A percentile compares a stretch with the other conserved stretches of the same genome.
These are phyloP conservation scores for Blastocystis sp. DNA, from an alignment of 352 stramenopile genomes.

Conservation along the genomic window DNA sequence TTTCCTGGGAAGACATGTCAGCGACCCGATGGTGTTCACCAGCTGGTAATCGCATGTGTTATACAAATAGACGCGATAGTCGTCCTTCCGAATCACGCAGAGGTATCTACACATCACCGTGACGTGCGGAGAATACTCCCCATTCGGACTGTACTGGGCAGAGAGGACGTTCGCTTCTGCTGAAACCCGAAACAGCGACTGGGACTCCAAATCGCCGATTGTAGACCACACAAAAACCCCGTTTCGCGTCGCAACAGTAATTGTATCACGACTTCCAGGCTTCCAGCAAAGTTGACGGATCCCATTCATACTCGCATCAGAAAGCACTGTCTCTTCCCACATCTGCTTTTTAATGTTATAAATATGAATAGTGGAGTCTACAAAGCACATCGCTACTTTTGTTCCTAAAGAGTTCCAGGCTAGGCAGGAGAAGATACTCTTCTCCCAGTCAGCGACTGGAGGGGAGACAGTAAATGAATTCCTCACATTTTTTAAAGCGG, in stretches of 20 bases:
- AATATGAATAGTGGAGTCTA: slow-evolving; percentile 1
- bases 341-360: neutral
- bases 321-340: neutral
- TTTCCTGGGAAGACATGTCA: neutral
- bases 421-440: neutral
- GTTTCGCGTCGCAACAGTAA: neutral
- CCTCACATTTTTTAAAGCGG: neutral
- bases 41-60: neutral
- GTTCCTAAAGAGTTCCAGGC: neutral
- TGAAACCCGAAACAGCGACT: neutral
- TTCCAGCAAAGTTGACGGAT: slow-evolving; percentile 9
- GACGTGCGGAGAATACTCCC: neutral
- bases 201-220: neutral
- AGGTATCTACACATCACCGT: neutral
- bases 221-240: slow-evolving; percentile 2
- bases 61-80: neutral
- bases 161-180: neutral
- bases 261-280: neutral
- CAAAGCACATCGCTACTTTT: neutral
- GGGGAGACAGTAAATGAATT: neutral
- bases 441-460: neutral
- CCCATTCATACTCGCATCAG: neutral
- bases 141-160: neutral
- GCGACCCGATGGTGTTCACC: neutral
- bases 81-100: neutral